Conservation (phyloP, 306 rosid genomes). For the Lathyrus sativus region DNA sequence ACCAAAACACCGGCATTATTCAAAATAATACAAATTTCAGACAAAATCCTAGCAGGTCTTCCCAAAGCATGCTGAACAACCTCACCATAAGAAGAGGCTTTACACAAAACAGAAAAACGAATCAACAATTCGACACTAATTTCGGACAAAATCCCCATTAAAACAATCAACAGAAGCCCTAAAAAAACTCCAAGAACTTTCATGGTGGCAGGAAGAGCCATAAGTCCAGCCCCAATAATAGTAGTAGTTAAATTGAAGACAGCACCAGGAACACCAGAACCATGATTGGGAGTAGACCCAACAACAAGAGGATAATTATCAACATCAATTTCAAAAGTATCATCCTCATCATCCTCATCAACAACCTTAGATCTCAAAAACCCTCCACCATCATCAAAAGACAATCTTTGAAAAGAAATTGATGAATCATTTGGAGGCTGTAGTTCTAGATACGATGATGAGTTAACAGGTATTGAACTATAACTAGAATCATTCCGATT, state of each 20-base stretch:
- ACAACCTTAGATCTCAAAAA: conserved; percentile 49
- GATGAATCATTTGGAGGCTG: conserved; percentile 52
- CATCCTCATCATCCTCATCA: conserved; percentile 45
- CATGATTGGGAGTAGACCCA: conserved; percentile 42
- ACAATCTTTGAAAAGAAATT: conserved; percentile 20
- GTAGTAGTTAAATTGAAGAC: conserved; percentile 88
- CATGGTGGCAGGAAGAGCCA: conserved; percentile 98
- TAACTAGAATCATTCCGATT: conserved; percentile 53
- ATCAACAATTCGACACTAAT: conserved; percentile 77
- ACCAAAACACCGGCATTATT: conserved; percentile 87
- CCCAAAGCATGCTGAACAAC: conserved; percentile 85
- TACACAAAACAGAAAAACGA: conserved; percentile 63
- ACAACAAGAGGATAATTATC: conserved; percentile 64
- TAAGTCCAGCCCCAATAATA: conserved; percentile 90
- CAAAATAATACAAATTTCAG: conserved; percentile 75
- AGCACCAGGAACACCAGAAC: conserved; percentile 80
- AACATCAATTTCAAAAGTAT: conserved; percentile 57
- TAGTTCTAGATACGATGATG: conserved; percentile 59
- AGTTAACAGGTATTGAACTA: conserved; percentile 58
- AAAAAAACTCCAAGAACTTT: conserved; percentile 82
- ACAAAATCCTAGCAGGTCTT: conserved; percentile 64
- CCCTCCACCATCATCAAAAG: conserved; percentile 39
- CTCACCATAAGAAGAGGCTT: conserved; percentile 83
- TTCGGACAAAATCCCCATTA: conserved; percentile 86
- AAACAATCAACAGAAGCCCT: conserved; percentile 66